phyloP scores from a whole-genome alignment of 2,329 filamentous ascomycete genomes.

The Westerdykella sp. region DNA sequence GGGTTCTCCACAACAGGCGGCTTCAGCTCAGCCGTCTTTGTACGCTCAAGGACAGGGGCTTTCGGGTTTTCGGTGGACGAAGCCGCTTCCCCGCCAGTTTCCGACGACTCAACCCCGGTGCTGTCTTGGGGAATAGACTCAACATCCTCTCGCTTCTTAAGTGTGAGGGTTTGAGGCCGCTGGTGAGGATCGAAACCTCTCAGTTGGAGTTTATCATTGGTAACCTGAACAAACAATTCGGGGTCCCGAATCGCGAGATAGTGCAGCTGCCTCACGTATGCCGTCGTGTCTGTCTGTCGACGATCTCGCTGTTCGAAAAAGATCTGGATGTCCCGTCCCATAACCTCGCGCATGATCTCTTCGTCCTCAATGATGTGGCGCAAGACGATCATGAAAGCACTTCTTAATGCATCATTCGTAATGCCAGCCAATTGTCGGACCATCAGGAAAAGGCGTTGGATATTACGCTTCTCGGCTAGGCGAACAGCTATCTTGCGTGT shows the following conservation, averaged over 20 bases:
- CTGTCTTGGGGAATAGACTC: constrained; percentile 5
- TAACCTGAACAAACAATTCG: constrained; percentile 78
- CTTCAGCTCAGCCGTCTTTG: constrained; percentile 67
- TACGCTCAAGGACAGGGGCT: constrained; percentile 52
- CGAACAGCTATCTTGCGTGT: constrained; percentile 65
- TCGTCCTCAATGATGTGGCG: constrained; percentile 94
- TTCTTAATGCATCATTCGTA: constrained; percentile 67
- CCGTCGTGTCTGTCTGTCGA: constrained; percentile 58
- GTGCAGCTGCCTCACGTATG: constrained; percentile 70
- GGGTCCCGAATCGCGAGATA: constrained; percentile 76
- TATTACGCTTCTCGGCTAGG: constrained; percentile 79
- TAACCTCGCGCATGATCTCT: constrained; percentile 81
- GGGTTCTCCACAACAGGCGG: constrained; percentile 83
- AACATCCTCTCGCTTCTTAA: constrained; percentile 45
- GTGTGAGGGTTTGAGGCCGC: constrained; percentile 47
- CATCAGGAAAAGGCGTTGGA: constrained; percentile 90
- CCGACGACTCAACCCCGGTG: too few species aligned
- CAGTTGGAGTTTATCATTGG: constrained; percentile 76
- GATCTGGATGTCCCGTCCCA: constrained; percentile 80
- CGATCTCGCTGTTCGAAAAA: constrained; percentile 56
- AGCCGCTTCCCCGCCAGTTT: constrained; percentile 10
- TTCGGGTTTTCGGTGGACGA: constrained; percentile 31
- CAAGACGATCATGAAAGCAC: constrained; percentile 75
- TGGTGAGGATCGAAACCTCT: constrained; percentile 54
- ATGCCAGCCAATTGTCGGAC: constrained; percentile 81